phyloP scores from a whole-genome alignment of 306 rosid genomes.

The Vigna hirtella region DNA sequence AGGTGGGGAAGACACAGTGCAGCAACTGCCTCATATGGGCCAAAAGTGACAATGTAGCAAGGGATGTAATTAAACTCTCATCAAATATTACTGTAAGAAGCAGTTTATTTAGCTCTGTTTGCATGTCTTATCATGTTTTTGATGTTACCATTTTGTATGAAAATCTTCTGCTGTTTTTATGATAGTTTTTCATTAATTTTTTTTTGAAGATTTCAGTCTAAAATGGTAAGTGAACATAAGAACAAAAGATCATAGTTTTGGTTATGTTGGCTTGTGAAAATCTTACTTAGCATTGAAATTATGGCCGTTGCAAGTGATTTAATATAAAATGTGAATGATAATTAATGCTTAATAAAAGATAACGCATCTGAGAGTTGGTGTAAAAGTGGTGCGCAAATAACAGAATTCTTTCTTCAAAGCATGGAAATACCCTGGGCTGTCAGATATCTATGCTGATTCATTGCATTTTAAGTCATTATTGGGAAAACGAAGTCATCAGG shows the following conservation, averaged over 20 bases:
- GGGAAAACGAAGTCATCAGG: neutral
- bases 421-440: neutral
- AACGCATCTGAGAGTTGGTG: constrained; percentile 10
- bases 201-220: constrained; percentile 10
- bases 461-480: neutral
- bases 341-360: neutral
- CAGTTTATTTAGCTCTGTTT: constrained; percentile 24
- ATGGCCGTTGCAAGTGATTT: constrained; percentile 2
- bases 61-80: constrained; percentile 80
- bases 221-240: constrained; percentile 27
- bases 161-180: constrained; percentile 18
- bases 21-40: constrained; percentile 86
- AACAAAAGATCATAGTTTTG: constrained; percentile 26
- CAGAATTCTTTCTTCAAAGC: constrained; percentile 21
- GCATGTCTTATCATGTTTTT: constrained; percentile 19
- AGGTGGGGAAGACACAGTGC: constrained; percentile 77
- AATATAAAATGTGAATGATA: constrained; percentile 6
- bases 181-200: constrained; percentile 27
- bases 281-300: neutral
- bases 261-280: neutral
- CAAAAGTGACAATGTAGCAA: constrained; percentile 80
- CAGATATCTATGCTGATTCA: constrained; percentile 11
- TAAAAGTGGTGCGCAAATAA: neutral
- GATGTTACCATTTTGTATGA: neutral
- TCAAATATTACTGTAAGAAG: constrained; percentile 64